Evolutionary conservation across 2,329 filamentous ascomycete genomes (phyloP).

Genomic region (Plectosphaerella cucumerina): DNA sequence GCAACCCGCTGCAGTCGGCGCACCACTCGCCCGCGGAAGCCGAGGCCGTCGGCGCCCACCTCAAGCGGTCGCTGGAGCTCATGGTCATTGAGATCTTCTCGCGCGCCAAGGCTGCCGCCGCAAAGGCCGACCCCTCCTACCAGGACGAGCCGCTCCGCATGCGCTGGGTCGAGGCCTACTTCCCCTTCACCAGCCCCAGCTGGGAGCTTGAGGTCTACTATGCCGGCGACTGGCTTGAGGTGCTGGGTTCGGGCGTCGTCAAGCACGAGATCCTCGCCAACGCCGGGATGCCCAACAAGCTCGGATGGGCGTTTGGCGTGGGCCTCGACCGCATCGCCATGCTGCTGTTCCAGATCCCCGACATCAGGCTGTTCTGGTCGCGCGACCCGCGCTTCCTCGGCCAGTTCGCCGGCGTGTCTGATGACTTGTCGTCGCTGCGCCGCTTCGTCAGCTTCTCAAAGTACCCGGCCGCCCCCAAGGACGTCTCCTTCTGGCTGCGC

Average conservation of each 20-base stretch:
- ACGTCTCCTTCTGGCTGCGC: constrained; percentile 88
- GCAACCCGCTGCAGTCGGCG: constrained; percentile 75
- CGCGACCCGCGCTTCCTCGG: constrained; percentile 76
- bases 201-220: constrained; percentile 97
- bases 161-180: constrained; percentile 95
- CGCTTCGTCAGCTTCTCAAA: constrained; percentile 87
- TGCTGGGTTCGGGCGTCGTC: constrained; percentile 88
- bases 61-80: constrained; percentile 84
- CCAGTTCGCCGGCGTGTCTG: constrained; percentile 69
- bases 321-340: constrained; percentile 95
- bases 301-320: constrained; percentile 95
- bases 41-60: constrained; percentile 75
- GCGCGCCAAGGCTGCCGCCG: constrained; percentile 64
- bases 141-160: constrained; percentile 72
- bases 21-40: constrained; percentile 73
- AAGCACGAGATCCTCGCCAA: constrained; percentile 77
- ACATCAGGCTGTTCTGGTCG: constrained; percentile 97
- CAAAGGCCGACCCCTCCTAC: constrained; percentile 43
- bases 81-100: constrained; percentile 89
- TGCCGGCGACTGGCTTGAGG: constrained; percentile 91
- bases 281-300: constrained; percentile 67
- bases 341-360: constrained; percentile 92
- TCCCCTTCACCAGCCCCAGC: constrained; percentile 92
- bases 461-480: constrained; percentile 83
- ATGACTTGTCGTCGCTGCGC: constrained; percentile 41